Evolutionary conservation across 2,329 filamentous ascomycete genomes (phyloP), one percentile per base, ranked within the genome.

Genomic region (Diaporthe ampelina): DNA sequence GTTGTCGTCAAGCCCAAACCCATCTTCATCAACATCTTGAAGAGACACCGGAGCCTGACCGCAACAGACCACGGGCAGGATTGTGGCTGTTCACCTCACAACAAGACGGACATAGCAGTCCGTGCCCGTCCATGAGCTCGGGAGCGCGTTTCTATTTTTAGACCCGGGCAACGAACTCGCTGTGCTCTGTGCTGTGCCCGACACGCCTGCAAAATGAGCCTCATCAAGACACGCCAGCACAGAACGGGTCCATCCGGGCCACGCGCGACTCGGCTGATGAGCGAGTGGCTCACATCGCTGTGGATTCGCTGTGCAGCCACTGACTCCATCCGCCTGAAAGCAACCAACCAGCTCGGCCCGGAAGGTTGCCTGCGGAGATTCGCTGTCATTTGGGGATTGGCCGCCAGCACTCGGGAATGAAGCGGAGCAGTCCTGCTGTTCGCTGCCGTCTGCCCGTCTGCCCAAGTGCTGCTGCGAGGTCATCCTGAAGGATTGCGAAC

Each of bases 301-400:
- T 63, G 59, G 59, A 24, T 29, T 63, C 58, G 40, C 58, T 32
- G 56, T n/a, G 68, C n/a, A 70, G 68, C 68, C 68, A 70, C 52
- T 48, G 52, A 50, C 40, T 57, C 57, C 61, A 65, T 45, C 48
- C 61, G 32, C 7, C 10, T 43, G 11, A 29, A 50, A 35, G 59
- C 43, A 43, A 65, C 59, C 59, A 32, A 65, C 52, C 68, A 43
- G 26, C 45, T 24, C 56, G 24, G 9, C 50, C 21, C 69, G 43
- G 29, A 40, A 21, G 17, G 52, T 61, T 59, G 29, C 29, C 57
- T 29, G 29, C 69, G 29, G 56, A 71, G 45, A 71, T 71, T 71
- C 45, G 69, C 69, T 71, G 69, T 71, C 69, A 37, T 50, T 21
- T 71, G 69, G 32, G 48, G 56, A 61, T 71, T 71, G 69, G 69